phyloP scores from a whole-genome alignment of 371 early-diverging fungal genomes.

The Lichtheimia hyalospora region DNA sequence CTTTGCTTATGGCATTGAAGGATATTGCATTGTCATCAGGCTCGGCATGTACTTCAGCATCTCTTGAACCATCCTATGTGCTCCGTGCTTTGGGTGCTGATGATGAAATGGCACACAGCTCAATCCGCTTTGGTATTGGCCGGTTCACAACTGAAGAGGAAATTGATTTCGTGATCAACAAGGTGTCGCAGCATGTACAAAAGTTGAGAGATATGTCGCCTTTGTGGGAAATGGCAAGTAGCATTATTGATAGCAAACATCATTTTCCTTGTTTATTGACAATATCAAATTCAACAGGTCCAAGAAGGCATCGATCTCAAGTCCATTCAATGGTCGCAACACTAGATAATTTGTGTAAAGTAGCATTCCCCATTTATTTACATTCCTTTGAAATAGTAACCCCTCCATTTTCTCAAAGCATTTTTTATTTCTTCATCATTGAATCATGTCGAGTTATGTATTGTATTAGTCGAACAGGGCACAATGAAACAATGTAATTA shows the following conservation, averaged over 20 bases:
- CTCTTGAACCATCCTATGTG: conserved; percentile 98
- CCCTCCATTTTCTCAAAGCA: no score
- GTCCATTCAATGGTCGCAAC: conserved; percentile 90
- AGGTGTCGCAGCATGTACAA: conserved; percentile 89
- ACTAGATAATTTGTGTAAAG: conserved; percentile 41
- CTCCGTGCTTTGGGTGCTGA: conserved; percentile 98
- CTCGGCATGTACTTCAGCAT: conserved; percentile 99
- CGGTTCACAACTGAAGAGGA: conserved; percentile 98
- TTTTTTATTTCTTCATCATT: no score
- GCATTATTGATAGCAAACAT: not conserved
- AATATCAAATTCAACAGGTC: conserved; percentile 35
- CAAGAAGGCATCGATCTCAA: conserved; percentile 94
- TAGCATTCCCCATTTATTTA: conserved; percentile 8
- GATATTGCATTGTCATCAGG: conserved; percentile 98
- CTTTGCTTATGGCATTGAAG: conserved; percentile 98
- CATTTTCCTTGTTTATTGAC: conserved; percentile 2
- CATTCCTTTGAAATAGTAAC: not conserved
- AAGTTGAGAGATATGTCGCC: conserved; percentile 97
- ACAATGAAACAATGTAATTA: no score
- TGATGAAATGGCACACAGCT: conserved; percentile 98
- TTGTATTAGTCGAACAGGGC: not conserved
- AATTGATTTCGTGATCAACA: conserved; percentile 88
- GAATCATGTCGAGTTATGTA: not conserved
- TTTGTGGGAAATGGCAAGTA: conserved; percentile 95
- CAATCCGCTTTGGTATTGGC: conserved; percentile 98